phyloP scores from a whole-genome alignment of 768 basidiomycete species.

The Russula sp. region DNA sequence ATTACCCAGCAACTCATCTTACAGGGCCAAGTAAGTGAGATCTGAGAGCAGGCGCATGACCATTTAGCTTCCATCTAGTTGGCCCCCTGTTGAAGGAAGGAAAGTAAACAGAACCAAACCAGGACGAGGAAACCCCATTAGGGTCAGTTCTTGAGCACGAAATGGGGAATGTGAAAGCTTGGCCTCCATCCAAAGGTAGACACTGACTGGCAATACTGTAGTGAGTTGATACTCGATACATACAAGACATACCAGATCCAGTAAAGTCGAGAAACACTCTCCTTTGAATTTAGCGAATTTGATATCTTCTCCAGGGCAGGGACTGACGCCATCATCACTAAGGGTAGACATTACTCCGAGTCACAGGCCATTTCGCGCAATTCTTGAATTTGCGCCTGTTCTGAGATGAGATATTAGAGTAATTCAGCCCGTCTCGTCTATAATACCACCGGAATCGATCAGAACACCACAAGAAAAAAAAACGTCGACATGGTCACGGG shows the following conservation, averaged over 20 bases:
- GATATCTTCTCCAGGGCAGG: background rate
- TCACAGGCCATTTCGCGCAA: background rate
- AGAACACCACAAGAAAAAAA: background rate
- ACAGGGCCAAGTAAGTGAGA: background rate
- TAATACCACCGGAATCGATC: background rate
- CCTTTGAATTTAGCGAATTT: background rate
- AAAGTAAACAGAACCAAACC: background rate
- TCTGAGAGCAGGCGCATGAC: background rate
- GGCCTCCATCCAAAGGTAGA: too few relatives aligned
- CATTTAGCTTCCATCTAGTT: background rate
- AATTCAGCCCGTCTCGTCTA: background rate
- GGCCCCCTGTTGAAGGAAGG: background rate
- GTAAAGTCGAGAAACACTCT: background rate
- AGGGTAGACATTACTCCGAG: too few relatives aligned
- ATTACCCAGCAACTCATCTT: background rate
- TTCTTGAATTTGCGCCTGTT: background rate
- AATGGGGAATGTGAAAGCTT: background rate
- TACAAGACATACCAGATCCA: background rate
- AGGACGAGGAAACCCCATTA: background rate
- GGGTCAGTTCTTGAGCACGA: too few relatives aligned
- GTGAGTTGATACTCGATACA: background rate
- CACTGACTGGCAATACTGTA: background rate
- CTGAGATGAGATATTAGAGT: background rate
- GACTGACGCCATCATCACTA: background rate
- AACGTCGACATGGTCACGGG: constrained; percentile 2